Conservation (phyloP, 2,329 filamentous ascomycete genomes). For the Capronia epimyces region DNA sequence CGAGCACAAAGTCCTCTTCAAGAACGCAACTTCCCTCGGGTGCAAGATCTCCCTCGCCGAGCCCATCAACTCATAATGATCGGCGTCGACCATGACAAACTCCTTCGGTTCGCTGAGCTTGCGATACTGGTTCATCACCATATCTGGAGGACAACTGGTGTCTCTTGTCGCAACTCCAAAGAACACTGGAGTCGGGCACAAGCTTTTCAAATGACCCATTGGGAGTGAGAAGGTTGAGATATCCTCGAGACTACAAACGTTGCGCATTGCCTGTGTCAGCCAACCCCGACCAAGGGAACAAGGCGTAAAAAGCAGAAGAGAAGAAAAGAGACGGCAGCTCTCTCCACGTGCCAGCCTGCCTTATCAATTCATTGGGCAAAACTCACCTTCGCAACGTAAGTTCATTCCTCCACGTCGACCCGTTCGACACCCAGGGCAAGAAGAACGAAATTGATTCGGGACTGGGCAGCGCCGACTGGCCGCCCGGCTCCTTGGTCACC, state of each 20-base stretch:
- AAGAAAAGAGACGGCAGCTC: not conserved
- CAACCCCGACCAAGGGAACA: no score
- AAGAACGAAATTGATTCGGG: slow-evolving; percentile 36
- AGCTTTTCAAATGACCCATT: slow-evolving; percentile 30
- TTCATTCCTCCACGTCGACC: slow-evolving; percentile 37
- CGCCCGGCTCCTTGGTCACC: slow-evolving; percentile 30
- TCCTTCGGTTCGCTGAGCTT: slow-evolving; percentile 38
- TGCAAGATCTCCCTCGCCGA: slow-evolving; percentile 29
- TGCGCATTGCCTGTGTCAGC: not conserved
- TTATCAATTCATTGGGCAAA: no score
- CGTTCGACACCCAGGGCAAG: slow-evolving; percentile 32
- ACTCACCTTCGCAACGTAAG: slow-evolving; percentile 33
- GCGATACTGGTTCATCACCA: slow-evolving; percentile 33
- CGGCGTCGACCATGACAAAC: slow-evolving; percentile 33
- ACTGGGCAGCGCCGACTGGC: slow-evolving; percentile 33
- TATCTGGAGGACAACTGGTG: slow-evolving; percentile 31
- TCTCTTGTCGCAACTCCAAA: slow-evolving; percentile 35
- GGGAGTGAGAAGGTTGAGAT: slow-evolving; percentile 23
- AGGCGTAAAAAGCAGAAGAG: no score
- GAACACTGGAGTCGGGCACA: slow-evolving; percentile 37
- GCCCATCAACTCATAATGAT: slow-evolving; percentile 38
- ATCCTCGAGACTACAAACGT: slow-evolving; percentile 11
- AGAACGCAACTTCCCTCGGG: slow-evolving; percentile 32
- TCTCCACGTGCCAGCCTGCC: no score
- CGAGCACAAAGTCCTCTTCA: slow-evolving; percentile 25